phyloP scores from a whole-genome alignment of 805 yeast species.

The Ogataea methanolica region DNA sequence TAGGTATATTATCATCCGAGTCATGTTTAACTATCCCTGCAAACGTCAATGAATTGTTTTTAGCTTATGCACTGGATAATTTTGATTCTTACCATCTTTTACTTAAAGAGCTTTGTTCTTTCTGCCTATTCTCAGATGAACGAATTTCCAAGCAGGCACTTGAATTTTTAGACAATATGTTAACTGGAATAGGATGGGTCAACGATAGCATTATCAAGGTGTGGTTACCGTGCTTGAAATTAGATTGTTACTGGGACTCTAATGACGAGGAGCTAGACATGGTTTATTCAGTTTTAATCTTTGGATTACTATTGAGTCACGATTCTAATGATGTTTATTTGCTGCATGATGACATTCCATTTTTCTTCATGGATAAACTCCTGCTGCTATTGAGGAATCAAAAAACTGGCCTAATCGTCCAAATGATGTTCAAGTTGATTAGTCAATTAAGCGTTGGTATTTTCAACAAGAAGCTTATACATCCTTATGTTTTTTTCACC shows the following conservation, averaged over 20 bases:
- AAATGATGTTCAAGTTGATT: constrained; percentile 4
- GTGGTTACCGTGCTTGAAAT: constrained; percentile 5
- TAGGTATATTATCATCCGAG: constrained; percentile 1
- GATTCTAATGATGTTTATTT: not conserved
- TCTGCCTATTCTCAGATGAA: constrained; percentile 4
- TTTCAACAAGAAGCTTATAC: constrained; percentile 2
- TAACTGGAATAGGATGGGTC: constrained; percentile 11
- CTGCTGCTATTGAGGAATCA: not conserved
- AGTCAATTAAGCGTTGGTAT: constrained; percentile 1
- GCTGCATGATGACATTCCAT: not conserved
- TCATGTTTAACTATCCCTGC: not conserved
- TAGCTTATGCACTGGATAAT: constrained; percentile 13
- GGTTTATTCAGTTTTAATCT: constrained; percentile 11
- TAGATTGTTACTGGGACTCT: constrained; percentile 1
- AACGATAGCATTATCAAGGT: constrained; percentile 5
- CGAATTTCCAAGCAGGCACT: constrained; percentile 5
- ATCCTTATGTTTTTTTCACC: constrained; percentile 2
- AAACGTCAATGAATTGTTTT: constrained; percentile 6
- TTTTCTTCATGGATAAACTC: constrained; percentile 2
- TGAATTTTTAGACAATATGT: constrained; percentile 8
- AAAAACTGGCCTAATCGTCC: constrained; percentile 1
- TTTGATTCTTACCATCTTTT: constrained; percentile 2
- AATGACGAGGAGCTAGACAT: constrained; percentile 6
- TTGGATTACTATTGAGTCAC: constrained; percentile 5
- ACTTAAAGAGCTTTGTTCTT: constrained; percentile 8